Evolutionary conservation across 2,329 filamentous ascomycete genomes (phyloP).

Genomic region (Aspergillus terreus): DNA sequence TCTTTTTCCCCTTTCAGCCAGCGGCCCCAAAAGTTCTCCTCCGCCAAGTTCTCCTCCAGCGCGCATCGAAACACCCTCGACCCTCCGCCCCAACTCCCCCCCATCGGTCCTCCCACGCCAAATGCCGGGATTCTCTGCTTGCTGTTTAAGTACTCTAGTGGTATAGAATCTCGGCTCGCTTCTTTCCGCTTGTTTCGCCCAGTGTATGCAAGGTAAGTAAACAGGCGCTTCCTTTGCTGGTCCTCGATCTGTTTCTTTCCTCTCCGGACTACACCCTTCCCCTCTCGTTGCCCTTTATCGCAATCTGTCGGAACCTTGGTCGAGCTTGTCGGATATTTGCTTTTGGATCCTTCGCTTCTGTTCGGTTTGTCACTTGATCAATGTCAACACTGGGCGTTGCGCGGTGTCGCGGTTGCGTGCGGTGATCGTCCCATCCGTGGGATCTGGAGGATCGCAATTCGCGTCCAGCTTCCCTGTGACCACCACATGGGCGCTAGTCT

Average conservation of each 20-base stretch:
- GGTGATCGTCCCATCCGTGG: constrained; percentile 6
- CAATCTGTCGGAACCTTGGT: neutral
- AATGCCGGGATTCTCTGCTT: constrained; percentile 18
- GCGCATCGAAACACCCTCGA: constrained; percentile 16
- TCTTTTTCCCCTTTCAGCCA: neutral
- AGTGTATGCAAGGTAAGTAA: constrained; percentile 21
- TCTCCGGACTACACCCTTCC: constrained; percentile 3
- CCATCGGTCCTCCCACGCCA: constrained; percentile 7
- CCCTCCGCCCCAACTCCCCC: constrained; percentile 8
- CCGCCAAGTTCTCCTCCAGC: constrained; percentile 13
- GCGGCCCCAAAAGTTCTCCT: constrained; percentile 2
- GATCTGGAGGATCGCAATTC: constrained; percentile 7
- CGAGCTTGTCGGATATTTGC: neutral
- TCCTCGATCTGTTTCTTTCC: constrained; percentile 7
- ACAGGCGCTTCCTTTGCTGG: constrained; percentile 15
- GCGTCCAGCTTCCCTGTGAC: constrained; percentile 8
- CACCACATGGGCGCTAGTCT: neutral
- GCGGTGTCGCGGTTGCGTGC: constrained; percentile 8
- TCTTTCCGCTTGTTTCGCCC: constrained; percentile 22
- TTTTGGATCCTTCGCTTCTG: neutral
- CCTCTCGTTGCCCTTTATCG: neutral
- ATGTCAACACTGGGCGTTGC: constrained; percentile 5
- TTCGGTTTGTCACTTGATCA: neutral
- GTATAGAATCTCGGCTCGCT: constrained; percentile 24
- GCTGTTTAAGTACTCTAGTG: constrained; percentile 20